Evolutionary conservation across 768 basidiomycete genomes (phyloP), one percentile per base, ranked within the genome.

Genomic region (Pisolithus marmoratus): DNA sequence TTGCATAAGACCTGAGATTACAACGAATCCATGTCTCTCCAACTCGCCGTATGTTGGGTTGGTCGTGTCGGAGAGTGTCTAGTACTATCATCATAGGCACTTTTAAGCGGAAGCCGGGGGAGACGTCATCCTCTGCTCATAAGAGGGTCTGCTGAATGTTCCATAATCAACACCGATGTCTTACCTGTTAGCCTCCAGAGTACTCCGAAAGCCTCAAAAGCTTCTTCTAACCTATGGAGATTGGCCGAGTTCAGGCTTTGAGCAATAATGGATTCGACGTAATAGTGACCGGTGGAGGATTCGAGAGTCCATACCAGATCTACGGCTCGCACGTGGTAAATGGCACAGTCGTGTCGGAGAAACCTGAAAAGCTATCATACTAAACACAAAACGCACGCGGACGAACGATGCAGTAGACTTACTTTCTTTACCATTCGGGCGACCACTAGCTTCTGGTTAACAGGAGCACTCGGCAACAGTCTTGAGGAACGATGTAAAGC

Each of bases 11-110:
- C 64, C 87, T 90, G 27, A 97, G 75, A 60, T 84, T 92, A 62
- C 91, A 93, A 24, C 94, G 81, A 87, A 99, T 93, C 96, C 96
- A 99, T 0, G 93, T 93, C 67, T 98, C 95, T 14, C 90, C 90
- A 29, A 89, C 76, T 11, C 92, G 79, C 24, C 87, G 83, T 9
- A 88, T 67, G 54, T 71, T 71, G 8, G 91, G 88, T 57, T 92
- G 84, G 29, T 85, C 83, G 37, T 77, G 84, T 60, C 84, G 85
- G 45, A 97, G 69, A 0, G 85, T 83, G 61, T 95, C 93, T 46
- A 98, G 70, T 27, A 95, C 83, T 41, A 85, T 81, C 78, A 93
- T 85, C 80, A 97, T 78, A 0, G 95, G 95, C 2, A 86, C 75
- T 60, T 86, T 86, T 62, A 97, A 84, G 23, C 76, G 74, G 61